Base-by-base conservation (phyloP, 306 rosid species). In the Lithocarpus polystachyus region DNA sequence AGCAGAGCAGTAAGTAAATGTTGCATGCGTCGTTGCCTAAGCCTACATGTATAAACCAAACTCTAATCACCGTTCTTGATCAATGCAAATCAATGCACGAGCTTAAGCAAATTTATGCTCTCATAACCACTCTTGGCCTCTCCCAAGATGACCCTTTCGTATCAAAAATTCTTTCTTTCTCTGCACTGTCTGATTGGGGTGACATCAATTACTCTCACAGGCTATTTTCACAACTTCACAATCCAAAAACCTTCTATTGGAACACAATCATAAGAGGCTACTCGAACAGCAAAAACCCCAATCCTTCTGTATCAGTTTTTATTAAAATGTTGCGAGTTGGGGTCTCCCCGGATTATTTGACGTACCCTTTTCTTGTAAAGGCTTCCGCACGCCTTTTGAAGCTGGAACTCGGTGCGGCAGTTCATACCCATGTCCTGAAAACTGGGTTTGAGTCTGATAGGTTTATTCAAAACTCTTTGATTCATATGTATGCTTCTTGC, bases 361-460 rank as follows among this genome's bases (percentile, higher is more conserved):
- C 97, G 54, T 93, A 88, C 86, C 98, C 97, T 56, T 93, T 93
- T 86, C 90, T 93, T 24, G 75, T 76, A 23, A 93, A 93, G 86
- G 96, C 96, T 9, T 85, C 93, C 0, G 85, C 98, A 1, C 88
- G 87, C 23, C 85, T 93, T 43, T 60, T 84, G 76, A 87, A 84
- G 74, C 86, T 28, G 75, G 77, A 87, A 77, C 79, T 70, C 6
- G 96, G 97, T 51, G 81, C 55, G 15, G 89, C 92, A 9, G 83
- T 93, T 80, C 97, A 91, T 82, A 83, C 90, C 20, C 94, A 84
- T 65, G 62, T 91, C 70, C 82, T 83, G 14, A 89, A 75, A 82
- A 79, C 83, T 40, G 90, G 97, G 74, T 88, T 81, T 20, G 87
- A 80, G 64, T 81, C 83, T 52, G 96, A 93, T 81, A 77, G 81